phyloP scores from a whole-genome alignment of 208 protist genomes.

The Leishmania tropica region DNA sequence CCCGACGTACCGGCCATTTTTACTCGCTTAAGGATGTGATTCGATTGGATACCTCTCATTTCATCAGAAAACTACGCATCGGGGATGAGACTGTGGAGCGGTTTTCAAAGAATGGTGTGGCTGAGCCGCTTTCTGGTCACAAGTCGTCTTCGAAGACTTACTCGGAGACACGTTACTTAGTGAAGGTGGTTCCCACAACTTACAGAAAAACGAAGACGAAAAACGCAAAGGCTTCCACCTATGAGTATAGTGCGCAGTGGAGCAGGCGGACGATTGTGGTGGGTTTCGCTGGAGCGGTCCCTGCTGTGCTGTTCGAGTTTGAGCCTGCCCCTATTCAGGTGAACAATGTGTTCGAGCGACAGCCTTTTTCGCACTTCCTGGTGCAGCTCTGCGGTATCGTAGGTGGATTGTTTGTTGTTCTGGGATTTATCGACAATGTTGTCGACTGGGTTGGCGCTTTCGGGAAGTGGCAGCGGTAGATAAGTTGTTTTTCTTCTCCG shows the following conservation, averaged over 20 bases:
- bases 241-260: slow-evolving; percentile 77
- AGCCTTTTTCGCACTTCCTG: slow-evolving; percentile 70
- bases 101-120: slow-evolving; percentile 56
- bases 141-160: slow-evolving; percentile 22
- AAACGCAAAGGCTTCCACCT: slow-evolving; percentile 35
- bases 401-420: slow-evolving; percentile 86
- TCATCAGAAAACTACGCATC: slow-evolving; percentile 72
- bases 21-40: slow-evolving; percentile 57
- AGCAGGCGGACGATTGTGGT: slow-evolving; percentile 33
- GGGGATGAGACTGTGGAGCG: slow-evolving; percentile 58
- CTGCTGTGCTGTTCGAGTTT: slow-evolving; percentile 58
- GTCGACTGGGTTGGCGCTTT: slow-evolving; percentile 30
- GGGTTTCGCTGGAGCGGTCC: slow-evolving; percentile 37
- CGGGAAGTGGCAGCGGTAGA: background rate
- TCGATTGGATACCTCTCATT: slow-evolving; percentile 58
- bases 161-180: slow-evolving; percentile 56
- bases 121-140: slow-evolving; percentile 51
- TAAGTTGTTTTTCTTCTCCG: background rate
- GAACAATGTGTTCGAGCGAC: slow-evolving; percentile 72
- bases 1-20: slow-evolving; percentile 27
- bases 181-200: slow-evolving; percentile 75
- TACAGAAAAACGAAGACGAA: slow-evolving; percentile 35
- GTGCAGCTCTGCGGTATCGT: slow-evolving; percentile 87
- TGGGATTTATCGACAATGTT: slow-evolving; percentile 69
- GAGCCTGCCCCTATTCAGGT: slow-evolving; percentile 75